A percentile compares a stretch with the other conserved stretches of the same genome.
Conservation (phyloP, 345 rosid genomes). For the Toxicodendron radicans region DNA sequence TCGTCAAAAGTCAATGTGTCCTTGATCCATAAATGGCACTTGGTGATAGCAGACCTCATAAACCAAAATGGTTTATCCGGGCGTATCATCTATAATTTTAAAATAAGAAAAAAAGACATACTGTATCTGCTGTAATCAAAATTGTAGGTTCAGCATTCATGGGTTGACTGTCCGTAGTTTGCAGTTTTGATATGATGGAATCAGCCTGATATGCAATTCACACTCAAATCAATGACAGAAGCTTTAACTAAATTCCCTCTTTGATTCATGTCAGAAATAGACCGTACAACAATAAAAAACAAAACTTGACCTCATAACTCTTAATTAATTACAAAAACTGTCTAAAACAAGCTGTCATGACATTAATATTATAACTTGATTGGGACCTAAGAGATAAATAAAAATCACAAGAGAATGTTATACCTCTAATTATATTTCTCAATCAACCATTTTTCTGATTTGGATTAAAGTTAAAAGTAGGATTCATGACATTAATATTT, state of each 20-base stretch:
- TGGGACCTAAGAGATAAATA: background rate
- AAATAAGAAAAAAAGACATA: constrained; percentile 43
- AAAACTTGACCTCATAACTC: too few species aligned
- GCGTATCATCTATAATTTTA: constrained; percentile 5
- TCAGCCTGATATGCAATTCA: constrained; percentile 64
- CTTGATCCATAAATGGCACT: constrained; percentile 44
- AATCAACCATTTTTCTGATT: background rate
- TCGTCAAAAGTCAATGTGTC: constrained; percentile 28
- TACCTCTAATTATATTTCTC: constrained; percentile 8
- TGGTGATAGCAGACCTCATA: constrained; percentile 24
- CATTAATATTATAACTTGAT: too few species aligned
- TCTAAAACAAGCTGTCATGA: background rate
- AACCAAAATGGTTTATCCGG: constrained; percentile 5
- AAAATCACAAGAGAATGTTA: background rate
- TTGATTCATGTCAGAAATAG: constrained; percentile 1
- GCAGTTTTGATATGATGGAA: constrained; percentile 55
- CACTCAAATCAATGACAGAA: constrained; percentile 24
- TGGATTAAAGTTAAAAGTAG: background rate
- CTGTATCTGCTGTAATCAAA: constrained; percentile 74
- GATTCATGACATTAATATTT: background rate
- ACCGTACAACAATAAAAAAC: background rate
- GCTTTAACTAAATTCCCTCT: background rate
- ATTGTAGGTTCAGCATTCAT: constrained; percentile 39
- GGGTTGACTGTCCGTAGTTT: constrained; percentile 25
- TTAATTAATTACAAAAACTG: background rate